These are phyloP conservation scores for Mycena galericulata DNA, from an alignment of 768 basidiomycete genomes.

Conservation along the genomic window DNA sequence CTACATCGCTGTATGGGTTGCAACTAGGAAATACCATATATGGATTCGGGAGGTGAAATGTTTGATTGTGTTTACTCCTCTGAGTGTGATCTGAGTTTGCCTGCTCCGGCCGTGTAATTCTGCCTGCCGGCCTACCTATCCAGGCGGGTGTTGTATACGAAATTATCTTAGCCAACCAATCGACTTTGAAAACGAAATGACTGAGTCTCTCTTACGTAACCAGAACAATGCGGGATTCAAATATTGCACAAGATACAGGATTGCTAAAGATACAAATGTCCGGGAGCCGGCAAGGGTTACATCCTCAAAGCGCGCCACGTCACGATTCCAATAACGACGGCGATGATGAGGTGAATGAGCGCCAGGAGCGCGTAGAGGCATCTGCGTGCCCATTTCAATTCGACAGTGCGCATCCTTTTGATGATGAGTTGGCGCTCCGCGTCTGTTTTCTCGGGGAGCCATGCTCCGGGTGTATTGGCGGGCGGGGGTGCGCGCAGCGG, in stretches of 20 bases:
- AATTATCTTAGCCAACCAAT: too few relatives aligned
- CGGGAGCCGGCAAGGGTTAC: not conserved
- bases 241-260: slow-evolving; percentile 8
- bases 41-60: too few relatives aligned
- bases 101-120: too few relatives aligned
- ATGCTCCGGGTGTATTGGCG: slow-evolving; percentile 49
- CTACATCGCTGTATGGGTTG: too few relatives aligned
- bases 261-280: slow-evolving; percentile 17
- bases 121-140: too few relatives aligned
- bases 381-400: slow-evolving; percentile 68
- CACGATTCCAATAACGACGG: slow-evolving; percentile 16
- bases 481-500: slow-evolving; percentile 60
- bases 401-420: slow-evolving; percentile 58
- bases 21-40: too few relatives aligned
- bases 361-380: slow-evolving; percentile 66
- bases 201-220: too few relatives aligned
- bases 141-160: too few relatives aligned
- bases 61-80: too few relatives aligned
- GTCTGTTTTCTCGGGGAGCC: slow-evolving; percentile 69
- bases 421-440: slow-evolving; percentile 62
- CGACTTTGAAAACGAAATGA: too few relatives aligned
- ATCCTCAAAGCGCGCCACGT: slow-evolving; percentile 9
- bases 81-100: too few relatives aligned
- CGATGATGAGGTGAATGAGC: slow-evolving; percentile 39
- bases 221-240: slow-evolving; percentile 19